These are phyloP conservation scores for Heritiera fomes DNA, from an alignment of 345 rosid species.

Conservation along the genomic window DNA sequence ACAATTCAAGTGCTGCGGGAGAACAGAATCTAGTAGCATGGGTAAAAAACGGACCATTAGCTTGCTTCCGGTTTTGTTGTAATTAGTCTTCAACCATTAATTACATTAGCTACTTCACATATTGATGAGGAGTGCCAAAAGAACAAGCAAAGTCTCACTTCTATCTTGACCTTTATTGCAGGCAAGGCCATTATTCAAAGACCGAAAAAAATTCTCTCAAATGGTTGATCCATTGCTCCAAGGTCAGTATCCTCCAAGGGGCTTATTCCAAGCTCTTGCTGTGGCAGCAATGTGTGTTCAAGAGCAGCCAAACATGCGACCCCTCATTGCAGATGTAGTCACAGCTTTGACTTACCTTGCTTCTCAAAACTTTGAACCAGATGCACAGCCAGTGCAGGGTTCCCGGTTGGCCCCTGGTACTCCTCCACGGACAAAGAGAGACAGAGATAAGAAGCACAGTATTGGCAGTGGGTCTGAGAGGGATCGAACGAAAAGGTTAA, in stretches of 20 bases:
- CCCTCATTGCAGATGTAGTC: slow-evolving; percentile 81
- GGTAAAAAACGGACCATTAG: slow-evolving; percentile 44
- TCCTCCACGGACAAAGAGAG: slow-evolving; percentile 57
- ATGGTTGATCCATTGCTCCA: slow-evolving; percentile 86
- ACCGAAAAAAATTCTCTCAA: slow-evolving; percentile 67
- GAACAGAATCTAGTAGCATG: slow-evolving; percentile 89
- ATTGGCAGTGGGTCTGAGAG: slow-evolving; percentile 26
- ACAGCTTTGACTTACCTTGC: slow-evolving; percentile 84
- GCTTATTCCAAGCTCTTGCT: slow-evolving; percentile 90
- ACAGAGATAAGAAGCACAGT: slow-evolving; percentile 32
- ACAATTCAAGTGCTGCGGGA: slow-evolving; percentile 57
- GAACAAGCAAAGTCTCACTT: neutral
- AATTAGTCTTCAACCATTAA: neutral
- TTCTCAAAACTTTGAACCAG: slow-evolving; percentile 63
- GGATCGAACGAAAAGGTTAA: slow-evolving; percentile 28
- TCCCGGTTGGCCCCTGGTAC: slow-evolving; percentile 48
- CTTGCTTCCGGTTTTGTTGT: neutral
- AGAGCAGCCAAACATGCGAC: slow-evolving; percentile 83
- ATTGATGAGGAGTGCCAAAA: too few species aligned
- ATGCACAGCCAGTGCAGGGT: slow-evolving; percentile 42
- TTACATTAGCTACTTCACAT: too few species aligned
- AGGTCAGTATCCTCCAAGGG: slow-evolving; percentile 76
- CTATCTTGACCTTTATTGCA: slow-evolving; percentile 34
- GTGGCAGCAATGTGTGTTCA: slow-evolving; percentile 97
- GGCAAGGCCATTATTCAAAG: slow-evolving; percentile 83